Base-by-base conservation (phyloP, 169 alveolate species). In the Plasmodium ovale region DNA sequence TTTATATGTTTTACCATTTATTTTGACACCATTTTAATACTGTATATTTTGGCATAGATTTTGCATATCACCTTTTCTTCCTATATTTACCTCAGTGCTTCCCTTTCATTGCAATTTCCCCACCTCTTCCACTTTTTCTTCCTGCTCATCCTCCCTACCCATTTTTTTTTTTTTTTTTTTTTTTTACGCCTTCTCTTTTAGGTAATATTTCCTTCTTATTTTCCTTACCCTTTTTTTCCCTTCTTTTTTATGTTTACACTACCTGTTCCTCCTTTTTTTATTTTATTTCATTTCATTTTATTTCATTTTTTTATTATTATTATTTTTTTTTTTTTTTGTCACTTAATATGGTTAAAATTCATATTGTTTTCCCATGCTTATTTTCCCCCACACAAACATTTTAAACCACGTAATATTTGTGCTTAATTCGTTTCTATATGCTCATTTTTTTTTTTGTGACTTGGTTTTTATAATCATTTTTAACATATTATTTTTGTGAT, bases 401-500 rank as follows among this genome's bases (percentile, higher is more conserved):
- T 72, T 53, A 35, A 72, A 54, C 27, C 56, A 39, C 72, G 56
- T 60, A 25, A n/a, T 60, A 14, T n/a, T 72, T 72, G 87, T 72
- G 47, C 70, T 54, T 54, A 72, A 54, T n/a, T 71, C 29, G 71
- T 54, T 62, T 39, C 9, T 56, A 53, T 72, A 71, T 72, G 60
- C 53, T 35, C 29, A 35, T 53, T 33, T 72, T 53, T 54, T 19
- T 72, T 71, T 72, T 72, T 72, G 87, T 72, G 29, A 72, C 53
- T 54, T 56, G 60, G 35, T 72, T 72, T 53, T 35, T 54, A 54
- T 42, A 53, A 72, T 35, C 70, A 53, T 58, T 56, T 53, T 72
- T 56, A 56, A 72, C 33, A n/a, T 7, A 29, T 35, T 72, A 14
- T 54, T n/a, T n/a, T n/a, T 72, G 87, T 72, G 56, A 54, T 53